Evolutionary conservation across 2,329 filamentous ascomycete species (phyloP).

Genomic region (Zarea fungicola): DNA sequence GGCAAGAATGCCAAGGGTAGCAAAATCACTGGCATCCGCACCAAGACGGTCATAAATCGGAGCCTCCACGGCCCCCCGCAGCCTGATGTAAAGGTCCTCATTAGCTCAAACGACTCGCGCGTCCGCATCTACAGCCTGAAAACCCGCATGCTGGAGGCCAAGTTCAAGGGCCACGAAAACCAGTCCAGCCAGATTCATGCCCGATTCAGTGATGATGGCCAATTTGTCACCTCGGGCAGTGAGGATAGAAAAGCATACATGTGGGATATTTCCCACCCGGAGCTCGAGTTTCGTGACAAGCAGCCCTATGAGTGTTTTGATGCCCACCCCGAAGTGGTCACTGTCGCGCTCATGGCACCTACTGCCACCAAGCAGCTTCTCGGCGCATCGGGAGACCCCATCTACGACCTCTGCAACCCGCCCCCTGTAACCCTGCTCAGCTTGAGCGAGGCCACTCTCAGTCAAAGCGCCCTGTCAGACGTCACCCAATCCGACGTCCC

Average conservation of each 20-base stretch:
- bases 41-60: constrained; percentile 44
- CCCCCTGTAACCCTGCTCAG: constrained; percentile 80
- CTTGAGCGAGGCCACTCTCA: constrained; percentile 54
- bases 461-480: constrained; percentile 35
- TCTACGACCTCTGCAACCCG: constrained; percentile 96
- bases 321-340: constrained; percentile 83
- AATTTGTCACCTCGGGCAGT: constrained; percentile 85
- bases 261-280: constrained; percentile 57
- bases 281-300: constrained; percentile 69
- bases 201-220: constrained; percentile 78
- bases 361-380: constrained; percentile 71
- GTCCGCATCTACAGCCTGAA: constrained; percentile 84
- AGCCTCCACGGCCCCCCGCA: constrained; percentile 31
- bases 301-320: constrained; percentile 84
- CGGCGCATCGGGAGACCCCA: constrained; percentile 76
- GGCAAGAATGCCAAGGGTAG: constrained; percentile 94
- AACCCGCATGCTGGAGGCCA: constrained; percentile 79
- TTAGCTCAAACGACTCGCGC: constrained; percentile 93
- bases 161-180: constrained; percentile 90
- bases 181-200: constrained; percentile 85
- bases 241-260: constrained; percentile 88
- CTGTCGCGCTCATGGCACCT: constrained; percentile 82
- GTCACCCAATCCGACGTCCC: constrained; percentile 28
- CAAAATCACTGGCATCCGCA: constrained; percentile 93
- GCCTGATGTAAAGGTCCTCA: constrained; percentile 73